phyloP scores from a whole-genome alignment of 2,329 filamentous ascomycete species.

The Cladorrhinum sp. region DNA sequence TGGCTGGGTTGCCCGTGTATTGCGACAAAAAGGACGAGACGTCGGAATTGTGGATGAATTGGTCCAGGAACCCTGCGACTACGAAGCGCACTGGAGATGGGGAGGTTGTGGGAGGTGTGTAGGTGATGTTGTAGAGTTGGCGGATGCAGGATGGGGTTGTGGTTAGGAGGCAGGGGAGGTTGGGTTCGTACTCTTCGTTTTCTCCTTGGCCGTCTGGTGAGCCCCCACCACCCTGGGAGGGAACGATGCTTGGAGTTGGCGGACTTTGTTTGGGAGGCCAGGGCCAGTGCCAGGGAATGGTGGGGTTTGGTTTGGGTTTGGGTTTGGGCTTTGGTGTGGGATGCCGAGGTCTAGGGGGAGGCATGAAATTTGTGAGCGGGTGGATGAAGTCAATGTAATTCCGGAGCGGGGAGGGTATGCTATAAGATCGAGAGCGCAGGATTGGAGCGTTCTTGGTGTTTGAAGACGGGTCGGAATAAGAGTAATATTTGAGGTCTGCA shows the following conservation, averaged over 20 bases:
- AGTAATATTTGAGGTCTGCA: constrained; percentile 41
- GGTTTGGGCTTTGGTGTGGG: constrained; percentile 18
- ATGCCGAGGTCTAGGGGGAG: constrained; percentile 33
- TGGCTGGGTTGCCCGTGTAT: constrained; percentile 29
- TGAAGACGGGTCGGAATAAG: constrained; percentile 33
- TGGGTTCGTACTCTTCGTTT: constrained; percentile 21
- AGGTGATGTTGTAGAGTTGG: constrained; percentile 46
- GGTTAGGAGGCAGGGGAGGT: constrained; percentile 32
- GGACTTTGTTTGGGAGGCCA: too few species aligned
- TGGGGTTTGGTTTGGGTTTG: constrained; percentile 14
- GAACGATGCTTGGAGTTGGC: too few species aligned
- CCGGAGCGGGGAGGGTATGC: constrained; percentile 40
- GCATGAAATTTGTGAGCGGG: constrained; percentile 50
- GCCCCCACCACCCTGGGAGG: background rate
- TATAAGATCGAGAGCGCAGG: constrained; percentile 45
- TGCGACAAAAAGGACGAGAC: constrained; percentile 37
- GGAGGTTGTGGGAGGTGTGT: constrained; percentile 25
- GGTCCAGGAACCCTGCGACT: constrained; percentile 49
- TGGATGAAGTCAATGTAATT: constrained; percentile 45
- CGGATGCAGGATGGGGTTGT: constrained; percentile 42
- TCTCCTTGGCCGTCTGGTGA: constrained; percentile 10
- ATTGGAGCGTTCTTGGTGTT: constrained; percentile 31
- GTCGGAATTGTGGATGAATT: constrained; percentile 46
- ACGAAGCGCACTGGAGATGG: constrained; percentile 41
- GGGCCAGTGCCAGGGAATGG: background rate